These are phyloP conservation scores for Magnusiomyces suaveolens DNA, from an alignment of 1,139 yeast genomes.

Conservation along the genomic window DNA sequence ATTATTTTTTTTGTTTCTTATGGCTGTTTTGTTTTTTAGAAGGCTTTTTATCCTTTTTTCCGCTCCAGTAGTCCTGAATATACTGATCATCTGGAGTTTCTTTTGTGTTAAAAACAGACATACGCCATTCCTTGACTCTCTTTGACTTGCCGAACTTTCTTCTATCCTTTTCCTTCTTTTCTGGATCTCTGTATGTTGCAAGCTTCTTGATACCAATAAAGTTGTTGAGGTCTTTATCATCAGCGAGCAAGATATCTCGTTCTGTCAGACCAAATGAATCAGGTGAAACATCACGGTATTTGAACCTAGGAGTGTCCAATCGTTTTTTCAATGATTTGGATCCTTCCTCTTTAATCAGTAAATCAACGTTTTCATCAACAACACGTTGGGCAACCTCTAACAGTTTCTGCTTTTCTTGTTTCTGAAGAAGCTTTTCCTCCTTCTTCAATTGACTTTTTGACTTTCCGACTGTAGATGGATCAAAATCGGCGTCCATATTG, in stretches of 20 bases:
- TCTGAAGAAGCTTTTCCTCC: slow-evolving; percentile 48
- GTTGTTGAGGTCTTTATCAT: slow-evolving; percentile 73
- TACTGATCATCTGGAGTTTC: slow-evolving; percentile 43
- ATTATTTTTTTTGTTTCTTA: background rate
- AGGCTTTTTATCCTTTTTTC: background rate
- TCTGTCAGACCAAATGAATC: slow-evolving; percentile 82
- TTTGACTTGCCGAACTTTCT: slow-evolving; percentile 76
- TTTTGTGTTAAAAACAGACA: slow-evolving; percentile 60
- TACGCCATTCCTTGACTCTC: slow-evolving; percentile 83
- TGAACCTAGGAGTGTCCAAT: slow-evolving; percentile 49
- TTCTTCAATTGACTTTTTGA: slow-evolving; percentile 26
- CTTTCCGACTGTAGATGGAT: slow-evolving; percentile 12
- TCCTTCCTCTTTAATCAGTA: slow-evolving; percentile 27
- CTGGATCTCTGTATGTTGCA: slow-evolving; percentile 83
- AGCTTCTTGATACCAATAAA: slow-evolving; percentile 83
- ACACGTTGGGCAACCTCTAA: slow-evolving; percentile 63
- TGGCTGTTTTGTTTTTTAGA: background rate
- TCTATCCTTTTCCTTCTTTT: slow-evolving; percentile 64
- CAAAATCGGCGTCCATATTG: slow-evolving; percentile 23
- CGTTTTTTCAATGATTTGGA: slow-evolving; percentile 15
- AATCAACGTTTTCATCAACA: slow-evolving; percentile 45
- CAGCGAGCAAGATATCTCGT: slow-evolving; percentile 82
- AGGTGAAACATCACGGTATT: slow-evolving; percentile 91
- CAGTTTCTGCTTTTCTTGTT: slow-evolving; percentile 53
- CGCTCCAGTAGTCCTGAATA: slow-evolving; percentile 8